A percentile compares a stretch with the other conserved stretches of the same genome.
phyloP scores from a whole-genome alignment of 1,284 basidiomycete species.

The Apiotrichum gracile region DNA sequence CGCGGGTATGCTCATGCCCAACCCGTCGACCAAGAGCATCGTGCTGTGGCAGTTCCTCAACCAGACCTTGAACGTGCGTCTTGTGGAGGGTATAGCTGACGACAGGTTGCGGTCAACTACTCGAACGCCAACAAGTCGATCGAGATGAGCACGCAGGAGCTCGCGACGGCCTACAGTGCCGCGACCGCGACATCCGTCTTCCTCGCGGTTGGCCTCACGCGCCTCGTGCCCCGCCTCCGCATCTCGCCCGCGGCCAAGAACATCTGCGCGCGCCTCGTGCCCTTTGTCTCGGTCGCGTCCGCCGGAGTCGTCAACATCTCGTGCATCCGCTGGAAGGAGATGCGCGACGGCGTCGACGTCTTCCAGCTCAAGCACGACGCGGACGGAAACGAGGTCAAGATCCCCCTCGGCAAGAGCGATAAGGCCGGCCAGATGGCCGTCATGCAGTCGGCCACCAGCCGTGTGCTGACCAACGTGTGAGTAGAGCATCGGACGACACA shows the following conservation, averaged over 20 bases:
- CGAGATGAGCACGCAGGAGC: constrained; percentile 48
- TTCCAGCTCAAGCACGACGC: constrained; percentile 36
- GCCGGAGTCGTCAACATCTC: constrained; percentile 52
- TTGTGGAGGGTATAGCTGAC: constrained; percentile 1
- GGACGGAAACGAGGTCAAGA: constrained; percentile 34
- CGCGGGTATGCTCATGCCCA: constrained; percentile 50
- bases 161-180: constrained; percentile 50
- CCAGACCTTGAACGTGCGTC: constrained; percentile 49
- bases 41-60: constrained; percentile 56
- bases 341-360: constrained; percentile 52
- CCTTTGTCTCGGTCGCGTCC: constrained; percentile 52
- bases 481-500: constrained; percentile 5
- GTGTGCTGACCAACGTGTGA: constrained; percentile 53
- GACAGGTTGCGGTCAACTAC: constrained; percentile 36
- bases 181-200: constrained; percentile 52
- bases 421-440: constrained; percentile 52
- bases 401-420: constrained; percentile 47
- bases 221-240: constrained; percentile 48
- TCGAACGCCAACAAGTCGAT: constrained; percentile 51
- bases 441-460: constrained; percentile 50
- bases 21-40: constrained; percentile 43
- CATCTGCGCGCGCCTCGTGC: constrained; percentile 50
- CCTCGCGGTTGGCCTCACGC: constrained; percentile 51
- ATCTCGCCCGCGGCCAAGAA: constrained; percentile 35
- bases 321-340: constrained; percentile 55